Percentiles rank a stretch among this genome's conserved stretches.
Evolutionary conservation across 768 basidiomycete species (phyloP).

Genomic region (Suillus ampliporus): DNA sequence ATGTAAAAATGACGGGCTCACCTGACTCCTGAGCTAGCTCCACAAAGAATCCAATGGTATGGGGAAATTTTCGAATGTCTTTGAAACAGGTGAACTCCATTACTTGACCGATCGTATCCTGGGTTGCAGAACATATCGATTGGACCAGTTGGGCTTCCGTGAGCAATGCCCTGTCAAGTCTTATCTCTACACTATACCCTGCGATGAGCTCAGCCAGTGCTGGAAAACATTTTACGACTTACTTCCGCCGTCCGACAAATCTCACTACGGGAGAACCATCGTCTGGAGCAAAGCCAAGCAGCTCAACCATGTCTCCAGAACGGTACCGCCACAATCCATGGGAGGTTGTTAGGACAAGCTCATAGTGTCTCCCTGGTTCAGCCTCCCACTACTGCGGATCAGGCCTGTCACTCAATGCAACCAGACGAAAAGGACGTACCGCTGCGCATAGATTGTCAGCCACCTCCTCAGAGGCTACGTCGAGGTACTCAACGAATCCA

Average conservation of each 20-base stretch:
- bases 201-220: no score
- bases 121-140: conserved; percentile 13
- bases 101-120: conserved; percentile 18
- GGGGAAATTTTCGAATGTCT: conserved; percentile 10
- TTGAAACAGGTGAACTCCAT: conserved; percentile 6
- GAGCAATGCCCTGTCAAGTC: conserved; percentile 12
- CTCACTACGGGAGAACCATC: no score
- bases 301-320: no score
- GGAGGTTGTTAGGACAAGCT: conserved; percentile 27
- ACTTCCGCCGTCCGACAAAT: no score
- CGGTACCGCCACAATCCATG: no score
- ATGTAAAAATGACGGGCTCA: not conserved
- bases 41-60: conserved; percentile 17
- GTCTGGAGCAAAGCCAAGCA: no score
- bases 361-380: conserved; percentile 22
- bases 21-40: conserved; percentile 19
- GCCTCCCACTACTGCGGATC: conserved; percentile 21
- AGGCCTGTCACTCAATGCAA: not conserved
- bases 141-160: conserved; percentile 17
- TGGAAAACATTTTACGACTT: no score
- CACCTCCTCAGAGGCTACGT: conserved; percentile 15
- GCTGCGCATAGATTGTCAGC: conserved; percentile 21
- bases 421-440: conserved; percentile 14
- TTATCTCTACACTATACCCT: conserved; percentile 20
- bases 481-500: conserved; percentile 26